These are phyloP conservation scores for Pseudogymnoascus destructans DNA, from an alignment of 2,329 filamentous ascomycete species.

Conservation along the genomic window DNA sequence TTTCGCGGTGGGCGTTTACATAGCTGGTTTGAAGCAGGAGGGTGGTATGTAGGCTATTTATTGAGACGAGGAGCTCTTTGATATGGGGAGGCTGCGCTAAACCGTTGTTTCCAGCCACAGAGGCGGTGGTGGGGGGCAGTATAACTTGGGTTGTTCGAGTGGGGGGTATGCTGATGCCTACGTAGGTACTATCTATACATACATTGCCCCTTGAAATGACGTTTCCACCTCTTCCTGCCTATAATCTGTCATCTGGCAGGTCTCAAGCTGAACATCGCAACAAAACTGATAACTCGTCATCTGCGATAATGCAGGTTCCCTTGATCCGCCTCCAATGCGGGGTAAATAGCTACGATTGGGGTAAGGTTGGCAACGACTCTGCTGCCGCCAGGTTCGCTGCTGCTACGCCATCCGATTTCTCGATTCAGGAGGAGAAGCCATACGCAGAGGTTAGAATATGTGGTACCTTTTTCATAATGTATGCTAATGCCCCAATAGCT, in stretches of 20 bases:
- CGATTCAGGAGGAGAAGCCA: slow-evolving; percentile 73
- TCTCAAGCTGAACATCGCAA: slow-evolving; percentile 5
- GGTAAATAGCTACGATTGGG: slow-evolving; percentile 98
- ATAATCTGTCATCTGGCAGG: slow-evolving; percentile 4
- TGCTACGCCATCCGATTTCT: slow-evolving; percentile 66
- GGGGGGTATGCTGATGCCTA: not conserved
- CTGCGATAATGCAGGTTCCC: slow-evolving; percentile 40
- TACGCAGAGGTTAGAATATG: slow-evolving; percentile 68
- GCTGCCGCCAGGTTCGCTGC: slow-evolving; percentile 82
- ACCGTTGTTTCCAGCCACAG: not conserved
- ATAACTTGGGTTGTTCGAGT: not conserved
- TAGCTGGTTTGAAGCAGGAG: not conserved
- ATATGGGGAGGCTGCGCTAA: slow-evolving; percentile 5
- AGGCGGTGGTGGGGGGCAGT: slow-evolving; percentile 3
- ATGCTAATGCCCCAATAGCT: slow-evolving; percentile 40
- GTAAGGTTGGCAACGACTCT: slow-evolving; percentile 78
- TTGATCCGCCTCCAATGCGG: slow-evolving; percentile 78
- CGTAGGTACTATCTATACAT: not conserved
- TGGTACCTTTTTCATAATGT: slow-evolving; percentile 43
- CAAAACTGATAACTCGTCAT: not conserved
- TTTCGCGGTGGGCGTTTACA: slow-evolving; percentile 9
- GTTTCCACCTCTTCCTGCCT: slow-evolving; percentile 7
- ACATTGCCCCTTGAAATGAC: slow-evolving; percentile 3
- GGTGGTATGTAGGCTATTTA: not conserved
- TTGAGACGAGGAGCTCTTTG: not conserved